Conservation (phyloP, 2,329 filamentous ascomycete genomes). For the Talaromyces sp. region DNA sequence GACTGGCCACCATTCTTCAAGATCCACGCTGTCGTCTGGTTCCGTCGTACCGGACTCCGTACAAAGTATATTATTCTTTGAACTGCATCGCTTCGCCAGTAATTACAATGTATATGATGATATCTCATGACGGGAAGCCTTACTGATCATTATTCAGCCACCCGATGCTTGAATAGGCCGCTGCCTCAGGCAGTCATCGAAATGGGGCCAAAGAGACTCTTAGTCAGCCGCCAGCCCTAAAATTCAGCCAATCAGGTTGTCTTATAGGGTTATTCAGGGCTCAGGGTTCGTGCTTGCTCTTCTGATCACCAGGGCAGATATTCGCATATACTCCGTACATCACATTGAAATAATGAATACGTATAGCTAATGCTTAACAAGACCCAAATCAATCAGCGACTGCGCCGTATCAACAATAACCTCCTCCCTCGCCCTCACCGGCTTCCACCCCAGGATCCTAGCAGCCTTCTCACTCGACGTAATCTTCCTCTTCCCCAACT, state of each 20-base stretch:
- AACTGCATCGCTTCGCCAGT: too few species aligned
- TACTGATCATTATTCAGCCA: neutral
- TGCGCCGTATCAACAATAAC: neutral
- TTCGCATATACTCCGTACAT: too few species aligned
- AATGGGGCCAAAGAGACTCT: constrained; percentile 4
- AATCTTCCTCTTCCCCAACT: neutral
- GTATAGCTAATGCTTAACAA: neutral
- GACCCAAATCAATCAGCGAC: neutral
- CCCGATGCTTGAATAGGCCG: neutral
- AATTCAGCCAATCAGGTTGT: neutral
- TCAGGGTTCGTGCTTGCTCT: neutral
- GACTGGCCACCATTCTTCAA: neutral
- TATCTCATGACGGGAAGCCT: too few species aligned
- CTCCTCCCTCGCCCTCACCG: neutral
- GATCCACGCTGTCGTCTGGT: neutral
- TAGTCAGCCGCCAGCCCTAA: neutral
- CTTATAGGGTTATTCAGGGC: neutral
- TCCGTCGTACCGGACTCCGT: neutral
- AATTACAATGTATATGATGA: too few species aligned
- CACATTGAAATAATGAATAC: neutral
- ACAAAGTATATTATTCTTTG: neutral
- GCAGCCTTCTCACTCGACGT: neutral
- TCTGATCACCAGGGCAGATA: too few species aligned
- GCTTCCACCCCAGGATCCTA: neutral
- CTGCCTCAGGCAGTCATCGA: neutral